Evolutionary conservation across 805 yeast genomes (phyloP).

Genomic region (Brettanomyces sp.): DNA sequence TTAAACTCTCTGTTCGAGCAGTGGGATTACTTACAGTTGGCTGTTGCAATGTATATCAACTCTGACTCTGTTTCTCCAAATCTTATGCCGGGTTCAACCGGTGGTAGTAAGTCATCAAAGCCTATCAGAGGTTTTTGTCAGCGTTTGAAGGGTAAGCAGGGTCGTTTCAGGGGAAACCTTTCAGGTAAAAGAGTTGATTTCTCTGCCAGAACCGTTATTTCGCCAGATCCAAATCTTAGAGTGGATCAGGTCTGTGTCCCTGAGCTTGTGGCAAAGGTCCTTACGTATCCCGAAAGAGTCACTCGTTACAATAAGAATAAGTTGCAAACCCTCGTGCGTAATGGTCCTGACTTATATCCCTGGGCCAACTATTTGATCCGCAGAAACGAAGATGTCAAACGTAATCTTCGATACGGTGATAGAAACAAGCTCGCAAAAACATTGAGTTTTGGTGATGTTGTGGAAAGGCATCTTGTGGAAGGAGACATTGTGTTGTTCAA

Average conservation of each 20-base stretch:
- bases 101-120: slow-evolving; percentile 49
- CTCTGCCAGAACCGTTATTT: slow-evolving; percentile 95
- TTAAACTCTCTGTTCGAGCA: slow-evolving; percentile 94
- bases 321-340: slow-evolving; percentile 60
- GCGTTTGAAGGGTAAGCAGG: slow-evolving; percentile 95
- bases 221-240: slow-evolving; percentile 93
- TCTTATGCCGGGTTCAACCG: slow-evolving; percentile 46
- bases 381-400: slow-evolving; percentile 73
- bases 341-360: slow-evolving; percentile 86
- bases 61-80: slow-evolving; percentile 87
- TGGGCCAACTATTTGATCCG: slow-evolving; percentile 92
- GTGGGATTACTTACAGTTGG: slow-evolving; percentile 94
- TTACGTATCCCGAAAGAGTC: slow-evolving; percentile 93
- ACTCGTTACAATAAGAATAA: slow-evolving; percentile 79
- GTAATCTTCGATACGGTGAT: slow-evolving; percentile 87
- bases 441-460: slow-evolving; percentile 80
- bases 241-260: slow-evolving; percentile 99
- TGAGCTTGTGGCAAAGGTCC: slow-evolving; percentile 87
- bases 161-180: slow-evolving; percentile 95
- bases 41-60: slow-evolving; percentile 95
- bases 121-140: slow-evolving; percentile 96
- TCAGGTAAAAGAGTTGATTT: slow-evolving; percentile 99
- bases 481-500: slow-evolving; percentile 94
- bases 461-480: slow-evolving; percentile 94
- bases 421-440: slow-evolving; percentile 65